Base-by-base conservation (phyloP, 805 yeast species). In the Ogataea populi-albae region DNA sequence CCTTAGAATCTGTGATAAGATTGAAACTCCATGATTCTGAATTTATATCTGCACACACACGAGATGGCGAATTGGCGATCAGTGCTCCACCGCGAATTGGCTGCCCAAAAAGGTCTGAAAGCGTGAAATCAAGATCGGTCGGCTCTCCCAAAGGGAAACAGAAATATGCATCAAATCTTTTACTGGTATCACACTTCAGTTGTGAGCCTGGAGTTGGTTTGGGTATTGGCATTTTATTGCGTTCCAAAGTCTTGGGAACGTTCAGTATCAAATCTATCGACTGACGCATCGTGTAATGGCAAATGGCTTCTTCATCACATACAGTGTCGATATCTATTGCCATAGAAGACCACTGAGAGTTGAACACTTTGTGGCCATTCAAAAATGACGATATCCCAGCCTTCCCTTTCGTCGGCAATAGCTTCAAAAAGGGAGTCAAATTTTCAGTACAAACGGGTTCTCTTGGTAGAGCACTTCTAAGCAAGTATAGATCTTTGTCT, bases 381-480 rank as follows among this genome's bases (percentile, higher is more conserved):
- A 93, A 66, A 26, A 91, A 66, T 0, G 94, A 75, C 0, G 95
- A 75, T 25, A 93, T 66, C 3, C 98, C 98, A 0, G 94, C 79
- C 56, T 81, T 83, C 2, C 96, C 97, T 54, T 86, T 81, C 8
- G 97, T 85, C 3, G 98, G 98, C 19, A 93, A 69, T 42, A 93
- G 66, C 55, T 88, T 89, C 43, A 93, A 60, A 49, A 91, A 87
- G 0, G 98, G 98, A 0, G 98, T 91, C 54, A 93, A 69, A 62
- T 93, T 93, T 59, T 93, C 98, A 0, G 98, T 93, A 61, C 98
- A 93, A 12, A 93, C 80, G 0, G 97, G 96, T 55, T 93, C 98
- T 43, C 91, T 77, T 1, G 98, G 96, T 32, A 93, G 71, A 0
- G 96, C 85, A 5, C 96, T 95, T 42, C 95, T 71, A 44, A 89